Percentiles rank a stretch among this genome's conserved stretches.
Conservation (phyloP, 768 basidiomycete genomes). For the Kwoniella dejecticola region DNA sequence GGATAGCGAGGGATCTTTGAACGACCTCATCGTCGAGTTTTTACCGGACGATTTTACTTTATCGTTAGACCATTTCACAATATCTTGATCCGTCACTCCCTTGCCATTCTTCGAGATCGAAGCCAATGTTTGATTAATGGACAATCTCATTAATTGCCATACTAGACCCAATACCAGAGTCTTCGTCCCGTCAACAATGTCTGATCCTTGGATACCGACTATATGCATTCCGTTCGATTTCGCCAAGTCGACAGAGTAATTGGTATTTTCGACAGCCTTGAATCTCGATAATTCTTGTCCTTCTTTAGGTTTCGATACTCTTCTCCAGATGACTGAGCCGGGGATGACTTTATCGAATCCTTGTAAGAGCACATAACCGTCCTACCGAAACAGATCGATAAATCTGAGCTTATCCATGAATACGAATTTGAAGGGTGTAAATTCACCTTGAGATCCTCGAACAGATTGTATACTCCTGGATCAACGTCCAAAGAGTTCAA, state of each 20-base stretch:
- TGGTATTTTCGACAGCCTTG: constrained; percentile 98
- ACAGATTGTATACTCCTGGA: constrained; percentile 92
- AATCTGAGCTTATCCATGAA: background rate
- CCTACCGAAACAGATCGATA: constrained; percentile 39
- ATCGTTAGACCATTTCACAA: constrained; percentile 93
- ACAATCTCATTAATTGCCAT: constrained; percentile 94
- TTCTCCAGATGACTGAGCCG: constrained; percentile 88
- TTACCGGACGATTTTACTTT: constrained; percentile 68
- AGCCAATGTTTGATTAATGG: constrained; percentile 85
- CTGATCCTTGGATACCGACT: constrained; percentile 95
- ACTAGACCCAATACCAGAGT: constrained; percentile 93
- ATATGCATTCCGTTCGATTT: constrained; percentile 91
- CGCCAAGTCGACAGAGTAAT: constrained; percentile 89
- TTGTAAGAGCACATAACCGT: constrained; percentile 87
- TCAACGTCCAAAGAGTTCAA: constrained; percentile 96
- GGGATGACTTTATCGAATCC: constrained; percentile 96
- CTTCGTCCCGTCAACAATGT: constrained; percentile 90
- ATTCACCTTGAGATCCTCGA: constrained; percentile 82
- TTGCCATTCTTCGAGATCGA: constrained; percentile 69
- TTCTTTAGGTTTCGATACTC: constrained; percentile 89
- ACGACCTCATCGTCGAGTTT: constrained; percentile 69
- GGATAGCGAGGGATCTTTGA: constrained; percentile 88
- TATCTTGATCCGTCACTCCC: constrained; percentile 86
- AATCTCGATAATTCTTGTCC: constrained; percentile 84
- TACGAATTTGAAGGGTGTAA: background rate